Percentiles rank a stretch among this genome's conserved stretches.
These are phyloP conservation scores for Hansenula anomala DNA, from an alignment of 1,139 yeast species.

Conservation along the genomic window DNA sequence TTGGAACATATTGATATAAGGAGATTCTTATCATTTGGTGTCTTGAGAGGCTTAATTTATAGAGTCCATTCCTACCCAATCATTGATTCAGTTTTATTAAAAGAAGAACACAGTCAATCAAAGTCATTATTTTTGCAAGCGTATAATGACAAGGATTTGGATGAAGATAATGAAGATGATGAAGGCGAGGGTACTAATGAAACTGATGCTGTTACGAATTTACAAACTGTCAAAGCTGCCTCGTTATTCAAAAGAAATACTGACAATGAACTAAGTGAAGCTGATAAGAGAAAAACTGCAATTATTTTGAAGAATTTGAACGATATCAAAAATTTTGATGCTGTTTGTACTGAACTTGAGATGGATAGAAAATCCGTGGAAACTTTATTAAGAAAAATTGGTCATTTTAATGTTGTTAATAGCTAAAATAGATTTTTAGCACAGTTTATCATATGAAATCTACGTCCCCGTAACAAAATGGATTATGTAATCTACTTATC, in stretches of 20 bases:
- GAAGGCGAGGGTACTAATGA: background rate
- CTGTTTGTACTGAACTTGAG: slow-evolving; percentile 65
- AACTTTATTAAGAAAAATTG: slow-evolving; percentile 35
- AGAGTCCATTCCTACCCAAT: slow-evolving; percentile 78
- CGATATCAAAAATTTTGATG: slow-evolving; percentile 62
- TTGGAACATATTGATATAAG: slow-evolving; percentile 72
- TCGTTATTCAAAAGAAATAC: slow-evolving; percentile 5
- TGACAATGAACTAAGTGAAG: slow-evolving; percentile 14
- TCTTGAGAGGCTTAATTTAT: slow-evolving; percentile 74
- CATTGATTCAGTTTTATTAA: slow-evolving; percentile 16
- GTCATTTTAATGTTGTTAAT: slow-evolving; percentile 31
- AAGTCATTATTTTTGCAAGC: background rate
- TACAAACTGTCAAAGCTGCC: background rate
- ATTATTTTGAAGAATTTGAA: slow-evolving; percentile 39
- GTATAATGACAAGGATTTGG: background rate
- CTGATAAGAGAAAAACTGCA: slow-evolving; percentile 30
- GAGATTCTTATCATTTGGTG: slow-evolving; percentile 82
- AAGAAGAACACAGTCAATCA: background rate
- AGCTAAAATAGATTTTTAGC: slow-evolving; percentile 16
- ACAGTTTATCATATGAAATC: no score
- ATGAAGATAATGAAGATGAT: background rate
- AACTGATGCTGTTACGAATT: no score
- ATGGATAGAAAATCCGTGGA: slow-evolving; percentile 55
- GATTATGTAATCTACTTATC: no score
- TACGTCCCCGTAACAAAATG: background rate